Evolutionary conservation across 345 rosid genomes (phyloP), one percentile per base, ranked within the genome.

Genomic region (Sonneratia alba): DNA sequence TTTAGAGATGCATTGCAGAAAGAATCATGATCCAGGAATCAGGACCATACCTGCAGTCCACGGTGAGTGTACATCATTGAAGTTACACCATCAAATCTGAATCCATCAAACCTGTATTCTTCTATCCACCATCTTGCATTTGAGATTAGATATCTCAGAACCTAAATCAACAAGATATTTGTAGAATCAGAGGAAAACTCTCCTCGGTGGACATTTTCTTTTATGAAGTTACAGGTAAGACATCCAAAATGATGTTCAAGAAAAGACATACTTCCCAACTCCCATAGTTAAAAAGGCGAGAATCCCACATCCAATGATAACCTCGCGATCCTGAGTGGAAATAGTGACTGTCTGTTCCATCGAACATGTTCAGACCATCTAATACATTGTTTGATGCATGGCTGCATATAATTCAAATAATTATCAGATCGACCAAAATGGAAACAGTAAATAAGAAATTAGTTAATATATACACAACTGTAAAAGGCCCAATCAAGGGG

Each of bases 81-180:
- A 77, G 97, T 94, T 74, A 94, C 98, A 27, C 97, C 98, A 83
- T 94, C 97, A 85, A 91, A 94, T 83, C 98, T 88, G 80, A 88
- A 94, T 36, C 98, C 98, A 83, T 91, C 98, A 72, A 94, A 91
- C 76, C 86, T 88, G 76, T 86, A 94, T 79, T 94, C 97, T 63
- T 94, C 98, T 63, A 94, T 83, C 98, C 98, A 94, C 98, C 98
- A 94, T 80, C 98, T 86, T 51, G 97, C 98, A 80, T 94, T 94
- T 47, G 98, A 94, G 65, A 91, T 86, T 71, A 91, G 97, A 85
- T 77, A 91, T 78, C 98, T 79, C 18, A 91, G 72, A 57, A 94
- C 98, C 98, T 94, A 69, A 67, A 74, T 74, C 69, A n/a, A 68
- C 55, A 74, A 72, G 66, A 43, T 36, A 14, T 49, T 53, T 11